Percentiles rank a stretch among this genome's conserved stretches.
Evolutionary conservation across 768 basidiomycete genomes (phyloP).

Genomic region (Tulasnella sp.): DNA sequence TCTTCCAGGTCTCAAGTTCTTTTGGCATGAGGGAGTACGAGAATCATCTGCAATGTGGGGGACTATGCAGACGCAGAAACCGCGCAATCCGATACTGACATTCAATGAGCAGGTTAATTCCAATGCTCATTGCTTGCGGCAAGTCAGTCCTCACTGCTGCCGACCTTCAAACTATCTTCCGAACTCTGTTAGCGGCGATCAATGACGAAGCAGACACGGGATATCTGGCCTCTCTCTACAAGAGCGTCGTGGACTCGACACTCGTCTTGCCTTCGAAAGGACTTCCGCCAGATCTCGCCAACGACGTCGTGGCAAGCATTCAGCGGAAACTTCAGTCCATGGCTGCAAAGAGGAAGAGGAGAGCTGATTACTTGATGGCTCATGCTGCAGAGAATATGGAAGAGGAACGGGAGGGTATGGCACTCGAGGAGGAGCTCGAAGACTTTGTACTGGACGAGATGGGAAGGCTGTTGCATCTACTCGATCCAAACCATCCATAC

Average conservation of each 20-base stretch:
- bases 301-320: slow-evolving; percentile 52
- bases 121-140: slow-evolving; percentile 56
- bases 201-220: slow-evolving; percentile 59
- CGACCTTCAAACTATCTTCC: slow-evolving; percentile 59
- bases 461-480: slow-evolving; percentile 43
- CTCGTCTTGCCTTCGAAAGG: slow-evolving; percentile 43
- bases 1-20: slow-evolving; percentile 58
- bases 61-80: not conserved
- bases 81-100: not conserved
- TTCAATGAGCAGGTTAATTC: slow-evolving; percentile 44
- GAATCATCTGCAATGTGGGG: slow-evolving; percentile 65
- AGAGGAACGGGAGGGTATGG: slow-evolving; percentile 57
- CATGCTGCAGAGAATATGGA: slow-evolving; percentile 23
- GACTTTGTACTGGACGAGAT: slow-evolving; percentile 75
- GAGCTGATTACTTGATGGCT: slow-evolving; percentile 27
- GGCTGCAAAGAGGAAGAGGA: slow-evolving; percentile 53
- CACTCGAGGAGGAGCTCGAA: slow-evolving; percentile 69
- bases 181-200: slow-evolving; percentile 51
- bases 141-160: slow-evolving; percentile 54
- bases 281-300: slow-evolving; percentile 42
- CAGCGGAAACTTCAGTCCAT: slow-evolving; percentile 57
- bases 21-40: slow-evolving; percentile 75
- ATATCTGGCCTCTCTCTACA: slow-evolving; percentile 67
- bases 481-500: slow-evolving; percentile 52
- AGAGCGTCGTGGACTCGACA: slow-evolving; percentile 51